Percentiles rank a stretch among this genome's conserved stretches.
These are phyloP conservation scores for Xylaria curta DNA, from an alignment of 495 filamentous ascomycete genomes.

Conservation along the genomic window DNA sequence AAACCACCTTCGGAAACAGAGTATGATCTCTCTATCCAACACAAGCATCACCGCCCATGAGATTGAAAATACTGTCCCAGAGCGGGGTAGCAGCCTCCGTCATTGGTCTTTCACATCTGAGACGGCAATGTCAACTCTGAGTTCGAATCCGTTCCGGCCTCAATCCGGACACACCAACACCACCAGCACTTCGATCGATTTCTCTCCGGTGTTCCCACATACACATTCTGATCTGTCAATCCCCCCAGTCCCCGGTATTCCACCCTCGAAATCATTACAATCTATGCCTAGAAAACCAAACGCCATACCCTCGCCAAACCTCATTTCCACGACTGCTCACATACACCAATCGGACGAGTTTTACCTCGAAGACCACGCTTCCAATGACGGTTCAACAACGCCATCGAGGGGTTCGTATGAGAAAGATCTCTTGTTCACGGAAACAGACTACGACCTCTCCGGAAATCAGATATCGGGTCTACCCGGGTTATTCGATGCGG, in stretches of 20 bases:
- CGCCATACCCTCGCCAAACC: background rate
- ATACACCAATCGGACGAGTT: constrained; percentile 17
- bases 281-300: background rate
- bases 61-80: constrained; percentile 33
- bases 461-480: constrained; percentile 49
- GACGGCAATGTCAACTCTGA: constrained; percentile 45
- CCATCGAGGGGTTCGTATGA: constrained; percentile 46
- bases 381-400: constrained; percentile 14
- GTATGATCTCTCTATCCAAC: constrained; percentile 29
- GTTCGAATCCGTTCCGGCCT: constrained; percentile 48
- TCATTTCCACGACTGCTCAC: background rate
- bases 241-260: constrained; percentile 14
- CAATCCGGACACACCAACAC: constrained; percentile 52
- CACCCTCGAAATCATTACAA: background rate
- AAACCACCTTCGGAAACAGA: constrained; percentile 32
- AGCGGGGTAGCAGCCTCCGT: constrained; percentile 44
- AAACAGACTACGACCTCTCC: constrained; percentile 42
- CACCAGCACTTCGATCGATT: constrained; percentile 52
- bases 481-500: constrained; percentile 42
- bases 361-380: constrained; percentile 27
- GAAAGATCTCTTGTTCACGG: constrained; percentile 52
- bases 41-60: constrained; percentile 32
- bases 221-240: background rate
- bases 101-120: constrained; percentile 51
- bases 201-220: constrained; percentile 27